Conservation (phyloP, 345 rosid genomes). For the Arabis hirsuta region DNA sequence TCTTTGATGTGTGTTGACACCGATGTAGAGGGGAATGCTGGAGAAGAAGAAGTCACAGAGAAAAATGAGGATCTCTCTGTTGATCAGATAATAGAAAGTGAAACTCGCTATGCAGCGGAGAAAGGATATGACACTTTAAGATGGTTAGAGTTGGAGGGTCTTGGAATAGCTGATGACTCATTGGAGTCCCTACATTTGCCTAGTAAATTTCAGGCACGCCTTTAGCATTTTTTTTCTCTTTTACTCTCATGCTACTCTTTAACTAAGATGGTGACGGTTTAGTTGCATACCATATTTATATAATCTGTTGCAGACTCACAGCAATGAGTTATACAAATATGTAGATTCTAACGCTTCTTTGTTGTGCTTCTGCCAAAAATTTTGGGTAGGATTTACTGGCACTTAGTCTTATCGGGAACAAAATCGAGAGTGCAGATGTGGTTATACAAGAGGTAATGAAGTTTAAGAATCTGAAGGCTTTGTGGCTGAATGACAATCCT, state of each 20-base stretch:
- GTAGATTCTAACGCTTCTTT: slow-evolving; percentile 29
- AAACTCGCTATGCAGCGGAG: slow-evolving; percentile 55
- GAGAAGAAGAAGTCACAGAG: slow-evolving; percentile 41
- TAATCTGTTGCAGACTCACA: background rate
- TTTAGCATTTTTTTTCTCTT: slow-evolving; percentile 5
- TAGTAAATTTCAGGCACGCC: slow-evolving; percentile 63
- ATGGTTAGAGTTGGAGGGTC: slow-evolving; percentile 94
- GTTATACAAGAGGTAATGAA: slow-evolving; percentile 65
- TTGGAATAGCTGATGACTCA: slow-evolving; percentile 59
- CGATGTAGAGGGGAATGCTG: slow-evolving; percentile 43
- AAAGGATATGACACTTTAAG: slow-evolving; percentile 53
- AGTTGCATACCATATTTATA: background rate
- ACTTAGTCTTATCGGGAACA: slow-evolving; percentile 81
- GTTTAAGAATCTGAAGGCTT: slow-evolving; percentile 69
- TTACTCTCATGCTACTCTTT: slow-evolving; percentile 2
- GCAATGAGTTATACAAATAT: background rate
- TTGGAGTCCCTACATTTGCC: slow-evolving; percentile 64
- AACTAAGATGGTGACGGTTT: background rate
- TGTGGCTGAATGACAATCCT: slow-evolving; percentile 90
- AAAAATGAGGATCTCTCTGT: slow-evolving; percentile 45
- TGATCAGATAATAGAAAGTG: slow-evolving; percentile 56
- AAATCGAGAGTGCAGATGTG: slow-evolving; percentile 58
- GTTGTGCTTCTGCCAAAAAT: slow-evolving; percentile 9
- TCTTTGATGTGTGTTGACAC: slow-evolving; percentile 81
- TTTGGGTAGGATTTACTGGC: slow-evolving; percentile 70